Evolutionary conservation across 768 basidiomycete species (phyloP).

Genomic region (Tulasnella sp.): DNA sequence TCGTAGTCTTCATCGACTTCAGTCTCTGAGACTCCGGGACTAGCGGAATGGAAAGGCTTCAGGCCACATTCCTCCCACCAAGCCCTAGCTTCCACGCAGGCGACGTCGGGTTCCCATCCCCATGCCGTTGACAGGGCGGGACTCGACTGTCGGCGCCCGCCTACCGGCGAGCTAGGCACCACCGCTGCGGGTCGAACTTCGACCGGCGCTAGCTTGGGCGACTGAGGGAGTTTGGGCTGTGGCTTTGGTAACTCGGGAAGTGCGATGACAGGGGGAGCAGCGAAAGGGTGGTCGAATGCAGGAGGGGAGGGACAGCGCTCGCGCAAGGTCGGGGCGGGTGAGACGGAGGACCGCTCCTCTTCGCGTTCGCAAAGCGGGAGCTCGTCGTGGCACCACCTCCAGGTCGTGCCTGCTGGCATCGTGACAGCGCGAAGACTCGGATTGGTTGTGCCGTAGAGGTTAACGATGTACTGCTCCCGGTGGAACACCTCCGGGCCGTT

Average conservation of each 20-base stretch:
- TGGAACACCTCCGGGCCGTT: slow-evolving; percentile 23
- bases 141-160: background rate
- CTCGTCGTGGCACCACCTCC: slow-evolving; percentile 11
- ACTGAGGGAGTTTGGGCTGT: background rate
- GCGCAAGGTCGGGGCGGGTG: background rate
- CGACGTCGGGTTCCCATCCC: slow-evolving; percentile 24
- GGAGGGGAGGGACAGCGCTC: slow-evolving; percentile 1
- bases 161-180: slow-evolving; percentile 21
- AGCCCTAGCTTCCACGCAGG: slow-evolving; percentile 22
- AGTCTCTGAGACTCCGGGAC: slow-evolving; percentile 10
- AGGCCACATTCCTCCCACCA: slow-evolving; percentile 27
- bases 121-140: slow-evolving; percentile 21
- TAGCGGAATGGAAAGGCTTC: slow-evolving; percentile 22
- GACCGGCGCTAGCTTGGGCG: background rate
- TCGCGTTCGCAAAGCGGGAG: background rate
- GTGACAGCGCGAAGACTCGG: slow-evolving; percentile 8
- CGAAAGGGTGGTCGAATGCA: background rate
- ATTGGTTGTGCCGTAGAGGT: slow-evolving; percentile 23
- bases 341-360: background rate
- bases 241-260: background rate
- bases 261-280: background rate
- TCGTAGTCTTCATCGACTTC: slow-evolving; percentile 15
- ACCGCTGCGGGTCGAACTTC: background rate
- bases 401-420: slow-evolving; percentile 21
- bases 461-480: slow-evolving; percentile 25